Evolutionary conservation across 345 rosid genomes (phyloP).

Genomic region (Pistacia integerrima): DNA sequence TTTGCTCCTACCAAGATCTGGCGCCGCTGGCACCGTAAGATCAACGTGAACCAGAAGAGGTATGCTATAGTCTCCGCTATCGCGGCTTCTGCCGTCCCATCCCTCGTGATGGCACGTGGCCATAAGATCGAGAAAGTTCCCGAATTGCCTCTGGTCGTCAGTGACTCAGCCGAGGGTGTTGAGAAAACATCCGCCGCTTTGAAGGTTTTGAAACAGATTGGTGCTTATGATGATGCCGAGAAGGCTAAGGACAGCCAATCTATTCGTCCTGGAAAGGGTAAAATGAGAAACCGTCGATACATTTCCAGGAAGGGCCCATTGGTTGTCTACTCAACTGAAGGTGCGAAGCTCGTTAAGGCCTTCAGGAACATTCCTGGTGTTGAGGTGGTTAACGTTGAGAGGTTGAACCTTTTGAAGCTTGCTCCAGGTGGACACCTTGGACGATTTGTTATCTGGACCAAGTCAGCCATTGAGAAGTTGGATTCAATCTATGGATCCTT

Average conservation of each 20-base stretch:
- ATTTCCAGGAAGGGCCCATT: conserved; percentile 89
- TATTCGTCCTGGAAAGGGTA: conserved; percentile 90
- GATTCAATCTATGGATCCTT: conserved; percentile 87
- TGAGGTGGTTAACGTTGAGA: conserved; percentile 81
- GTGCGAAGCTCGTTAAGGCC: conserved; percentile 85
- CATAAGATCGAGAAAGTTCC: conserved; percentile 82
- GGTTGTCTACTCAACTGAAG: conserved; percentile 78
- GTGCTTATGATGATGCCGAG: conserved; percentile 83
- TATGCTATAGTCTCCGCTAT: conserved; percentile 91
- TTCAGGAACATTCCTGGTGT: conserved; percentile 95
- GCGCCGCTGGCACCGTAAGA: conserved; percentile 93
- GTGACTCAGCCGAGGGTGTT: conserved; percentile 64
- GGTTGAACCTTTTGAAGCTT: conserved; percentile 77
- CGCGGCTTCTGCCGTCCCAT: conserved; percentile 86
- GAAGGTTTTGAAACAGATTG: conserved; percentile 79
- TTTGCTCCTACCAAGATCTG: conserved; percentile 98
- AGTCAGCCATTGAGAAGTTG: conserved; percentile 90
- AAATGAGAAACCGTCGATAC: conserved; percentile 85
- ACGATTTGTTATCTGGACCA: conserved; percentile 92
- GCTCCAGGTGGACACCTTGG: conserved; percentile 99
- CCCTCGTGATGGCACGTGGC: conserved; percentile 95
- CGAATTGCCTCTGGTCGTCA: conserved; percentile 82
- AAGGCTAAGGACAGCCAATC: conserved; percentile 88
- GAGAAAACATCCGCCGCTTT: conserved; percentile 89
- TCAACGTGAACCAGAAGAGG: conserved; percentile 87